Percentiles rank a stretch among this genome's conserved stretches.
Evolutionary conservation across 2,329 filamentous ascomycete genomes (phyloP).

Genomic region (Apiospora aurea): DNA sequence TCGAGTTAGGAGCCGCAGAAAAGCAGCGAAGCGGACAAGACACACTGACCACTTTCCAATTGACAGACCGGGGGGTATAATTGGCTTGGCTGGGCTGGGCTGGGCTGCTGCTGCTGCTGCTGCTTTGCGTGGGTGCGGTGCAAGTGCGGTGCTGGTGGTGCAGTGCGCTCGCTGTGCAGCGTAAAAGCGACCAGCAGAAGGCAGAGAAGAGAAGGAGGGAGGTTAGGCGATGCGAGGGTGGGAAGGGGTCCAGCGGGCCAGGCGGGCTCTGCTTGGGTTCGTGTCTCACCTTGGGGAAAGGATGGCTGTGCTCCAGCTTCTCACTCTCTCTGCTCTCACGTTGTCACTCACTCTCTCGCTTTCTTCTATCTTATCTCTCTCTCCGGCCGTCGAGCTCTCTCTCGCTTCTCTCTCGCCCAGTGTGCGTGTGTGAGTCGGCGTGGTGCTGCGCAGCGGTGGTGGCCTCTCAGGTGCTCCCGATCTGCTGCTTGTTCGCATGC

Average conservation of each 20-base stretch:
- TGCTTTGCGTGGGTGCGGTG: neutral
- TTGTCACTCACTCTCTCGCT: neutral
- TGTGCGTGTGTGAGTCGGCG: neutral
- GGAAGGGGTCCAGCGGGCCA: slow-evolving; percentile 22
- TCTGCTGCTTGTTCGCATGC: neutral
- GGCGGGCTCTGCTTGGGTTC: slow-evolving; percentile 17
- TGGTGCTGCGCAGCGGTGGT: neutral
- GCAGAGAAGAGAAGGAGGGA: neutral
- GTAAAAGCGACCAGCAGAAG: slow-evolving; percentile 9
- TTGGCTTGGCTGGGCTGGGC: slow-evolving; percentile 14
- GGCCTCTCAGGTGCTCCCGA: slow-evolving; percentile 13
- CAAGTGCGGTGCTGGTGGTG: neutral
- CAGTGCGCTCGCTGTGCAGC: slow-evolving; percentile 5
- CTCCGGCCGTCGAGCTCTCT: neutral
- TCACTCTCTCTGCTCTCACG: neutral
- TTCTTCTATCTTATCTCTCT: slow-evolving; percentile 5
- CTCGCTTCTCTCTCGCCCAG: neutral
- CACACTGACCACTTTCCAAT: slow-evolving; percentile 20
- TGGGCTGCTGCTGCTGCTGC: neutral
- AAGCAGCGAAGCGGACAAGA: slow-evolving; percentile 14
- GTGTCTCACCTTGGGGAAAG: slow-evolving; percentile 22
- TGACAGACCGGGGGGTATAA: slow-evolving; percentile 18
- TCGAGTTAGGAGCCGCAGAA: slow-evolving; percentile 17
- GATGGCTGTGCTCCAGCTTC: slow-evolving; percentile 21
- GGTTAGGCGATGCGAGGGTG: slow-evolving; percentile 20